Percentiles rank a stretch among this genome's conserved stretches.
phyloP scores from a whole-genome alignment of 352 stramenopile species.

The Phytopythium vexans region DNA sequence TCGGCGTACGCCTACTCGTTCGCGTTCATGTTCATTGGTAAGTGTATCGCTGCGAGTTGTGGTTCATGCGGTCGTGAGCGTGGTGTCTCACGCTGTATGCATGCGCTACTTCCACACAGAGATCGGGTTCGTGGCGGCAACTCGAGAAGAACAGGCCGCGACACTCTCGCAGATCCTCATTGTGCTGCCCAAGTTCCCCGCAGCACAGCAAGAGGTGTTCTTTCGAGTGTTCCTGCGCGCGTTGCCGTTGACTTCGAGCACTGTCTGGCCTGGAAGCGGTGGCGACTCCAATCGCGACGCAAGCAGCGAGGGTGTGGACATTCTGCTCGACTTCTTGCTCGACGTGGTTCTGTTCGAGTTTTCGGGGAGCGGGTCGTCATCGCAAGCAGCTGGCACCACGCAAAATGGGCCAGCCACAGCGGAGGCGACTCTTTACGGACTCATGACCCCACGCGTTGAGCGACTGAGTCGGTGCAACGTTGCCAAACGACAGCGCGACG shows the following conservation, averaged over 20 bases:
- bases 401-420: neutral
- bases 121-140: conserved; percentile 54
- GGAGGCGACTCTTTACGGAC: conserved; percentile 24
- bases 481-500: conserved; percentile 33
- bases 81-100: neutral
- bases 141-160: conserved; percentile 31
- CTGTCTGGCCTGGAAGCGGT: conserved; percentile 9
- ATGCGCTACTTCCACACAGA: conserved; percentile 24
- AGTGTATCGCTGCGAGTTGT: neutral
- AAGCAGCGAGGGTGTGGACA: conserved; percentile 24
- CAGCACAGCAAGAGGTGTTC: conserved; percentile 55
- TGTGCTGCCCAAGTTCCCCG: conserved; percentile 24
- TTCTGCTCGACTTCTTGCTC: conserved; percentile 68
- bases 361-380: conserved; percentile 9
- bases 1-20: conserved; percentile 67
- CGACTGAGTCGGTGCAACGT: conserved; percentile 47
- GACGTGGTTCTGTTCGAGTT: conserved; percentile 62
- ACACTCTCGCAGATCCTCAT: conserved; percentile 35
- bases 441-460: conserved; percentile 45
- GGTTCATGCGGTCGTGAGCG: neutral
- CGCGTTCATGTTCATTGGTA: conserved; percentile 74
- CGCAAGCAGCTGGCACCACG: conserved; percentile 2
- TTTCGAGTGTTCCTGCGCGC: conserved; percentile 58
- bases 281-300: conserved; percentile 6
- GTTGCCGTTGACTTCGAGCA: conserved; percentile 30